Evolutionary conservation across 139 green algal genomes (phyloP).

Genomic region (Eudorina sp.): DNA sequence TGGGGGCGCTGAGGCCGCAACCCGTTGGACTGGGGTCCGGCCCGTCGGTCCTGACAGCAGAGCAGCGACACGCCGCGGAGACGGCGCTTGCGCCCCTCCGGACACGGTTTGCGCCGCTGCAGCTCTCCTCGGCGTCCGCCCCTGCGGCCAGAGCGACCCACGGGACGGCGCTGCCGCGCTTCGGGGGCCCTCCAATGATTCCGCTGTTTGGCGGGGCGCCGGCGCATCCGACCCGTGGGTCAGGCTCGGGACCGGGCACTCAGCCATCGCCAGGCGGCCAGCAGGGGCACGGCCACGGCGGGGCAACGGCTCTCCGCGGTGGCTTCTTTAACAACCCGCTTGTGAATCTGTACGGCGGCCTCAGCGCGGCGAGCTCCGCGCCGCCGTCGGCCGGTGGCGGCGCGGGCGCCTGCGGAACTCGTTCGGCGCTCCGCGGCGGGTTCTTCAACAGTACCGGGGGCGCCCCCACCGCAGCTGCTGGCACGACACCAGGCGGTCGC

Average conservation of each 20-base stretch:
- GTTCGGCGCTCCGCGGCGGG: constrained; percentile 17
- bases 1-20: not conserved
- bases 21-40: not conserved
- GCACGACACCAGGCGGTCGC: not conserved
- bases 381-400: not conserved
- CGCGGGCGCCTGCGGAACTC: not conserved
- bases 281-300: not conserved
- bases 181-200: no score
- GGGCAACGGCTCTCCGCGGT: not conserved
- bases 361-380: not conserved
- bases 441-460: constrained; percentile 1
- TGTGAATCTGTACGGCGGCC: not conserved
- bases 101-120: not conserved
- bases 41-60: not conserved
- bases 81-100: not conserved
- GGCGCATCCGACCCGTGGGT: not conserved
- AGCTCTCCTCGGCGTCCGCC: not conserved
- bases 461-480: not conserved
- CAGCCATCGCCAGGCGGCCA: not conserved
- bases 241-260: not conserved
- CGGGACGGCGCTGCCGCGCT: not conserved
- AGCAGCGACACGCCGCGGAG: not conserved
- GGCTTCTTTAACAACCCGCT: not conserved
- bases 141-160: not conserved
- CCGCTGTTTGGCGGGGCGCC: not conserved